Evolutionary conservation across 495 filamentous ascomycete genomes (phyloP).

Genomic region (Recurvomyces mirabilis): DNA sequence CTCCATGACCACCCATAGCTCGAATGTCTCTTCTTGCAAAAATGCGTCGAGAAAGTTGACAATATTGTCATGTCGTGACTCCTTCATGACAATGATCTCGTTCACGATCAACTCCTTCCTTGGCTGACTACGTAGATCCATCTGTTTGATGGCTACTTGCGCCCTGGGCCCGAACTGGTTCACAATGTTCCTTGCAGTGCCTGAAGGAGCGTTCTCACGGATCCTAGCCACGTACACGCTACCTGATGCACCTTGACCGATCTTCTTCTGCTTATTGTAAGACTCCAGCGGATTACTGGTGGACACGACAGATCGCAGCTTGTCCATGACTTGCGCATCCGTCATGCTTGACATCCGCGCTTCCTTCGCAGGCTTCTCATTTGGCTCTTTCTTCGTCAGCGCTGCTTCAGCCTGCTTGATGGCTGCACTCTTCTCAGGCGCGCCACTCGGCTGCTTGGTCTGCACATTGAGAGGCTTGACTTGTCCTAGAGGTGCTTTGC

Average conservation of each 20-base stretch:
- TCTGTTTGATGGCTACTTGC: constrained; percentile 97
- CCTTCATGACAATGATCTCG: constrained; percentile 99
- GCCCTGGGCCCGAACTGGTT: constrained; percentile 53
- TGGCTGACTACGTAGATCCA: constrained; percentile 95
- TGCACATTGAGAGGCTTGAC: constrained; percentile 87
- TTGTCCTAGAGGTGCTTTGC: constrained; percentile 22
- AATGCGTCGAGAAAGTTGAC: constrained; percentile 98
- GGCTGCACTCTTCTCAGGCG: constrained; percentile 23
- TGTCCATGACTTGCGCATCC: constrained; percentile 92
- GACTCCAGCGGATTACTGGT: constrained; percentile 82
- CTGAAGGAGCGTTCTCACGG: constrained; percentile 58
- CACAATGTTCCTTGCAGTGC: constrained; percentile 54
- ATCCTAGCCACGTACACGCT: constrained; percentile 96
- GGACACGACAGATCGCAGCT: constrained; percentile 81
- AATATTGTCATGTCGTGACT: constrained; percentile 93
- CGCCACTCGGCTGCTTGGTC: constrained; percentile 54
- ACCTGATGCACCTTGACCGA: constrained; percentile 93
- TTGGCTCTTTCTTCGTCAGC: constrained; percentile 74
- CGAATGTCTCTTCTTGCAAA: constrained; percentile 79
- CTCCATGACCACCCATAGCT: constrained; percentile 99
- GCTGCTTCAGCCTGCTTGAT: constrained; percentile 48
- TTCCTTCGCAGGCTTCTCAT: constrained; percentile 74
- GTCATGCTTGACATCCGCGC: constrained; percentile 96
- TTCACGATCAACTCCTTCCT: constrained; percentile 98
- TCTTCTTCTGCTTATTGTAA: constrained; percentile 98